Base-by-base conservation (phyloP, 2,329 filamentous ascomycete genomes). In the Neurospora crassa region DNA sequence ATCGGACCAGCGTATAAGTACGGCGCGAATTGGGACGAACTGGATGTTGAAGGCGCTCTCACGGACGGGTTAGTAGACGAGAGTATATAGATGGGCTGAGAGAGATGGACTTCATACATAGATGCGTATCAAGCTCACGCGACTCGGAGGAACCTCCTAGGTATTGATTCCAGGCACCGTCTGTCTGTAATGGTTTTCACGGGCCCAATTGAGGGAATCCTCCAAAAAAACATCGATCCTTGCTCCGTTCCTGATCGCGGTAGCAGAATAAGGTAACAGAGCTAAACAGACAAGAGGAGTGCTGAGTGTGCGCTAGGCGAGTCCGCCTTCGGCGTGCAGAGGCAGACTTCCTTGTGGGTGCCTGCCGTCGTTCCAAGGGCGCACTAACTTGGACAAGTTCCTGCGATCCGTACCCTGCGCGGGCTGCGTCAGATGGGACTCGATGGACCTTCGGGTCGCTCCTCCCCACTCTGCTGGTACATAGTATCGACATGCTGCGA, bases 381-480 rank as follows among this genome's bases (percentile, higher is more conserved):
- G 10, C 53, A 63, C 53, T 63, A 63, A 37, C 29, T 63, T 63
- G 53, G 53, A 34, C 29, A 63, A 63, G 53, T 63, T 29, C 29
- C 29, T 63, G 53, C 53, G 53, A 63, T 63, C 24, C 14, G 29
- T 37, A 37, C 29, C 68, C 69, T 70, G 53, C 37, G 24, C 47
- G 40, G 34, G 29, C 47, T 70, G 69, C 59, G 59, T 70, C 59
- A 70, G 69, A 41, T 40, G 29, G 53, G 24, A 63, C 45, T 59
- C 68, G 53, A 63, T 67, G 69, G 47, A 20, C 40, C 29, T 69
- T 69, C 40, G 16, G 67, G 63, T 59, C 53, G 34, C 67, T 68
- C 41, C 70, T 71, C 72, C 71, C 71, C 72, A 74, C 71, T 72
- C 69, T 67, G 45, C 69, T 67, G 45, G 41, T 63, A 37, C 34